A percentile compares a stretch with the other conserved stretches of the same genome.
phyloP scores from a whole-genome alignment of 257 asterid genomes.

The Capsicum pubescens region DNA sequence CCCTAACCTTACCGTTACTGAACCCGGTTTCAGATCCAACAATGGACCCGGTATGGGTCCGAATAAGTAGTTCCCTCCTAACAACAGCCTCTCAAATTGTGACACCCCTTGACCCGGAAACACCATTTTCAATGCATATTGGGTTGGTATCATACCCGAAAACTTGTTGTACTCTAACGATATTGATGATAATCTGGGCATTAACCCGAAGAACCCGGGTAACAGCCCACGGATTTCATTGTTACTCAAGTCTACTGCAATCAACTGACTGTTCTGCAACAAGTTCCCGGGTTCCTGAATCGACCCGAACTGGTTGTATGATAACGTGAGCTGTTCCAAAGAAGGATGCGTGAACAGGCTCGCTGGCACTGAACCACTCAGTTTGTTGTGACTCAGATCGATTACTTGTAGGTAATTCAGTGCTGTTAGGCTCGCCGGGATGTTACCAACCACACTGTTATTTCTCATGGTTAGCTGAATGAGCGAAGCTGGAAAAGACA shows the following conservation, averaged over 20 bases:
- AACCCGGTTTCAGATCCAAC: constrained; percentile 70
- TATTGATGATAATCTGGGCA: constrained; percentile 73
- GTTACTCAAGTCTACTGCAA: constrained; percentile 72
- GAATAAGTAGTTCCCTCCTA: constrained; percentile 78
- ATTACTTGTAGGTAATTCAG: constrained; percentile 55
- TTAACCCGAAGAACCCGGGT: constrained; percentile 77
- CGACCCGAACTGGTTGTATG: constrained; percentile 61
- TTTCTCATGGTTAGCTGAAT: constrained; percentile 57
- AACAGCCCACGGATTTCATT: constrained; percentile 67
- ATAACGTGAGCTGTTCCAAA: constrained; percentile 67
- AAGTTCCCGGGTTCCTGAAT: constrained; percentile 51
- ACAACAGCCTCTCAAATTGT: constrained; percentile 66
- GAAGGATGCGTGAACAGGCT: constrained; percentile 72
- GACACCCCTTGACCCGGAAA: constrained; percentile 52
- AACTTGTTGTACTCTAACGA: constrained; percentile 68
- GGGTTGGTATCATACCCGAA: constrained; percentile 68
- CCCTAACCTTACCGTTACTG: constrained; percentile 68
- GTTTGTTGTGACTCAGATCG: constrained; percentile 78
- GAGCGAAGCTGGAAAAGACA: constrained; percentile 53
- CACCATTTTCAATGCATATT: constrained; percentile 54
- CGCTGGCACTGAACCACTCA: constrained; percentile 69
- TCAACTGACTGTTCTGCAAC: constrained; percentile 55
- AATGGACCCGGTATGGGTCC: constrained; percentile 86
- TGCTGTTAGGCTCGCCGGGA: constrained; percentile 45
- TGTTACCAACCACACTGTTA: constrained; percentile 57